Evolutionary conservation across 225 moss, liverwort and hornwort genomes (phyloP), one percentile per base, ranked within the genome.

Genomic region (Lunularia cruciata): DNA sequence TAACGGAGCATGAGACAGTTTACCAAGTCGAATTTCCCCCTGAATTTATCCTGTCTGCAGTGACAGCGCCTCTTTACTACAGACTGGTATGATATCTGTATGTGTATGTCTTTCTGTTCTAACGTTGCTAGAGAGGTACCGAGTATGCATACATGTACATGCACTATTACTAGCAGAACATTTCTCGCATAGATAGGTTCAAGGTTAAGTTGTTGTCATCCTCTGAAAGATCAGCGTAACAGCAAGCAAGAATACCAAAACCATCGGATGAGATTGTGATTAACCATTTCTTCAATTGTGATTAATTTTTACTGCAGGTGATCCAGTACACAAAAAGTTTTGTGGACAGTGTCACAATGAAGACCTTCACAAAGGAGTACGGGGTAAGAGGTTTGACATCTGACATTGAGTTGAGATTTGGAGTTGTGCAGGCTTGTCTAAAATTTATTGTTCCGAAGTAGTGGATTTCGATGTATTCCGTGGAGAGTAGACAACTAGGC

Each of bases 51-150:
- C 66, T 83, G 33, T 73, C 67, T 68, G 61, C 65, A 55, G 46
- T 74, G 43, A 79, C 79, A 27, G 73, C 76, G 66, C 79, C 74
- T 37, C 48, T 74, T 39, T 68, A 79, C 36, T 83, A 77, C 69
- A 79, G 55, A 76, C 73, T 83, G 76, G 83, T 83, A 49, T 25
- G 63, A 46, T 25, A 3, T 23, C 8, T 43, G 6, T 23, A 3
- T 39, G 43, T 42, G 12, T 23, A 37, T 25, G 40, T 40, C 40
- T 6, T 6, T 6, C 8, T 40, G 40, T 13, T 40, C 13, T 6
- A 40, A 40, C 6, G 40, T 40, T 13, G 13, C 40, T 6, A 40
- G 40, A 13, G 6, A 6, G 40, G 13, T 40, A 40, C 40, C 8
- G 13, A 13, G 40, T 6, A 40, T 40, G 40, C 40, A n/a, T n/a